Conservation (phyloP, 805 yeast species). For the Saccharomycopsis capsularis region DNA sequence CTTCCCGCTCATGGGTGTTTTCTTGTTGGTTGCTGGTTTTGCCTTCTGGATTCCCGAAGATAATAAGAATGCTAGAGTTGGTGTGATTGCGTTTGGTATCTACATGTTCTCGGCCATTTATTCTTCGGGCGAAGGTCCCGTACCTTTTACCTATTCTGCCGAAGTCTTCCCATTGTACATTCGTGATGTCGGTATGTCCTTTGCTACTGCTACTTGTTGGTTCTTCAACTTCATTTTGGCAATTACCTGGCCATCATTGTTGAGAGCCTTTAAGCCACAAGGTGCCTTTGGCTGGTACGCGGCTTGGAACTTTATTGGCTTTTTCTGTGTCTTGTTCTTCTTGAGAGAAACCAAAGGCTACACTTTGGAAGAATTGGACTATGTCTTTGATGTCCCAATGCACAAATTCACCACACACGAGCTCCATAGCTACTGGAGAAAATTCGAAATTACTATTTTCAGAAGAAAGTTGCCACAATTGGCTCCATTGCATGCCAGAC, state of each 20-base stretch:
- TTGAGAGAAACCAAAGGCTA: slow-evolving; percentile 62
- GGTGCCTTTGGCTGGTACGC: slow-evolving; percentile 91
- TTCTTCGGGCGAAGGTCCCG: slow-evolving; percentile 85
- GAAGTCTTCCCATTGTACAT: slow-evolving; percentile 76
- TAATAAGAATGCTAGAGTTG: slow-evolving; percentile 47
- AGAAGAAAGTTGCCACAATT: slow-evolving; percentile 30
- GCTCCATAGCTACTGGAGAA: slow-evolving; percentile 34
- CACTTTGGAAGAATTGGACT: slow-evolving; percentile 66
- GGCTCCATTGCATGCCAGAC: slow-evolving; percentile 19
- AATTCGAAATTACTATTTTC: slow-evolving; percentile 41
- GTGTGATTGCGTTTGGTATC: slow-evolving; percentile 63
- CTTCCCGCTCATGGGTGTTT: slow-evolving; percentile 58
- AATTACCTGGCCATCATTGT: slow-evolving; percentile 72
- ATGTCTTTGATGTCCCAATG: slow-evolving; percentile 57
- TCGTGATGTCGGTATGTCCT: slow-evolving; percentile 74
- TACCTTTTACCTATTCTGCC: slow-evolving; percentile 83
- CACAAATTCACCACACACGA: slow-evolving; percentile 47
- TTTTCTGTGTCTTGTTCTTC: slow-evolving; percentile 63
- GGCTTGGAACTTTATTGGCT: slow-evolving; percentile 71
- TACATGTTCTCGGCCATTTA: slow-evolving; percentile 67
- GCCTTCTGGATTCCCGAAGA: slow-evolving; percentile 61
- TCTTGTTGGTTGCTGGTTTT: slow-evolving; percentile 56
- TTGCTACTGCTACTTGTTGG: slow-evolving; percentile 72
- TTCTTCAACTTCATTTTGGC: slow-evolving; percentile 65
- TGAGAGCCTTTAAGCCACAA: slow-evolving; percentile 59